phyloP scores from a whole-genome alignment of 371 early-diverging fungal species.

The Sporodiniella umbellata region DNA sequence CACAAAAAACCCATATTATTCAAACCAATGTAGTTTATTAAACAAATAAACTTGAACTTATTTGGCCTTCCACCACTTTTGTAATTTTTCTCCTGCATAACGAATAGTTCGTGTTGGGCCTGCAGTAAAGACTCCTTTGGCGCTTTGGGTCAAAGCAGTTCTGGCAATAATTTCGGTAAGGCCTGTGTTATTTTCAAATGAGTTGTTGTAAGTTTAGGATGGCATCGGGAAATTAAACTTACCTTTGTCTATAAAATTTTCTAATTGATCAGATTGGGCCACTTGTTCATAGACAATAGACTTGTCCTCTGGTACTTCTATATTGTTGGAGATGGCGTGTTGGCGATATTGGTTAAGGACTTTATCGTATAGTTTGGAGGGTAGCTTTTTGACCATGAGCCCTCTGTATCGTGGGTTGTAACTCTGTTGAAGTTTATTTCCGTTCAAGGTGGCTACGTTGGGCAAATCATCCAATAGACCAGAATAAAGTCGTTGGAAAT shows the following conservation, averaged over 20 bases:
- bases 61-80: constrained; percentile 36
- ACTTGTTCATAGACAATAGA: constrained; percentile 39
- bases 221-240: background rate
- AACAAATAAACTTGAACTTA: constrained; percentile 18
- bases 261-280: constrained; percentile 33
- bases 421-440: constrained; percentile 64
- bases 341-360: constrained; percentile 31
- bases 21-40: constrained; percentile 37
- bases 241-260: constrained; percentile 37
- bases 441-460: constrained; percentile 63
- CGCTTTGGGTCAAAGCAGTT: constrained; percentile 87
- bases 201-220: too few species aligned
- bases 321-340: constrained; percentile 19
- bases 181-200: too few species aligned
- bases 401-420: constrained; percentile 56
- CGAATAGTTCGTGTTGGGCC: constrained; percentile 59
- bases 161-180: constrained; percentile 42
- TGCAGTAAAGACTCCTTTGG: constrained; percentile 91
- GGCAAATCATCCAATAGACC: constrained; percentile 78
- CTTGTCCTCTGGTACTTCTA: constrained; percentile 35
- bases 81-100: background rate
- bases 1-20: constrained; percentile 18
- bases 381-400: constrained; percentile 64
- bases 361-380: constrained; percentile 56
- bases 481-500: constrained; percentile 78